Conservation (phyloP, 305 asterid genomes). For the Solanum hybrid region DNA sequence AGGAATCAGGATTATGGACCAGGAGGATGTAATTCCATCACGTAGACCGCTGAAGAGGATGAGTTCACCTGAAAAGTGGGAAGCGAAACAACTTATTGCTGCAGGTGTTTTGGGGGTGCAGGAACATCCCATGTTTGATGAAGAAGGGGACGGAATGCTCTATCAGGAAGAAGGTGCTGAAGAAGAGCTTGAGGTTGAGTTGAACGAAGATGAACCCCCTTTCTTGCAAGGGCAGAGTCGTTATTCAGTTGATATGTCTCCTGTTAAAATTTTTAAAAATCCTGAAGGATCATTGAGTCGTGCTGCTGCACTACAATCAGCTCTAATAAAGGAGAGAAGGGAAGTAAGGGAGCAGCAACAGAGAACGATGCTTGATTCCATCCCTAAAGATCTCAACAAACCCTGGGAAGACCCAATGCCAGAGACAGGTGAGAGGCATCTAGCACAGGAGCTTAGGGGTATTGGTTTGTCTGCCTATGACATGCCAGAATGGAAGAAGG, state of each 20-base stretch:
- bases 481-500: constrained; percentile 97
- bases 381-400: constrained; percentile 89
- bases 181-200: constrained; percentile 87
- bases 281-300: constrained; percentile 92
- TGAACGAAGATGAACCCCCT: constrained; percentile 90
- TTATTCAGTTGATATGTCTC: constrained; percentile 74
- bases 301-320: constrained; percentile 93
- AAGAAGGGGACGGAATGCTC: constrained; percentile 56
- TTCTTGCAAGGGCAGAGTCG: constrained; percentile 85
- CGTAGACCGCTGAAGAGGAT: constrained; percentile 72
- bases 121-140: constrained; percentile 73
- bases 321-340: constrained; percentile 81
- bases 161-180: constrained; percentile 90
- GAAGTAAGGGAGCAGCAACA: constrained; percentile 88
- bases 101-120: constrained; percentile 74
- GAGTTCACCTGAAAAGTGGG: constrained; percentile 98
- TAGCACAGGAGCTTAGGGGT: constrained; percentile 92
- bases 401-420: constrained; percentile 99
- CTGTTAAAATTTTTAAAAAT: constrained; percentile 82
- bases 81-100: constrained; percentile 81
- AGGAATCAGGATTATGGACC: constrained; percentile 60
- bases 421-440: constrained; percentile 92
- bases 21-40: constrained; percentile 56
- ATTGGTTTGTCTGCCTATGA: constrained; percentile 94
- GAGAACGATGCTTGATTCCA: constrained; percentile 82